Base-by-base conservation (phyloP, 2,329 filamentous ascomycete species). In the Aphanoascus verrucosus region DNA sequence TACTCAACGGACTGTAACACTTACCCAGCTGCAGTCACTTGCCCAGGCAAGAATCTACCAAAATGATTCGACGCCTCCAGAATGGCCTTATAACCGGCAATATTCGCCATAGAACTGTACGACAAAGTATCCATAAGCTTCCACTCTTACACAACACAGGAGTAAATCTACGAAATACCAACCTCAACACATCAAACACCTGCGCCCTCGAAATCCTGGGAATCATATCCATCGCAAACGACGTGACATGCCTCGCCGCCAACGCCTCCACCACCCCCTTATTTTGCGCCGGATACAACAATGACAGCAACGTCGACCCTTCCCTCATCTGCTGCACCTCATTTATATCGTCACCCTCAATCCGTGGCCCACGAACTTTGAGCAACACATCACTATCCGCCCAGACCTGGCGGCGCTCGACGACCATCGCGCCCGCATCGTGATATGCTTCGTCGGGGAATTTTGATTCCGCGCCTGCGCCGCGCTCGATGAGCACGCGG, bases 221-320 rank as follows among this genome's bases (percentile, higher is more conserved):
- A 50, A 95, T 85, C 82, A 90, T 85, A 65, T 95, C 89, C 88
- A 95, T 94, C 19, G 89, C 88, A 65, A 95, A 93, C 14, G 81
- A 74, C 0, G 87, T 94, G 1, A 84, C 82, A 28, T 84, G 84
- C 47, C 81, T 80, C 37, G 76, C 74, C 23, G 86, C 83, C 56
- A 94, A 78, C 55, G 81, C 82, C 56, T 88, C 79, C 8, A 94
- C 84, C 5, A 91, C 72, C 7, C 80, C 74, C 68, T 80, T 83
- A 68, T 94, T 94, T 71, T 91, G 86, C 5, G 82, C 77, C 0
- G 88, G 88, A 65, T 94, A 88, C 28, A 95, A 70, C 64, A 94
- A 87, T 1, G 86, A 91, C 60, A 94, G 85, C 54, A 94, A 67
- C 0, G 86, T 89, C 46, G 86, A 81, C 2, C 82, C 82, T 59